Evolutionary conservation across 2,329 filamentous ascomycete species (phyloP), one percentile per base, ranked within the genome.

Genomic region (Paecilomyces sp.): DNA sequence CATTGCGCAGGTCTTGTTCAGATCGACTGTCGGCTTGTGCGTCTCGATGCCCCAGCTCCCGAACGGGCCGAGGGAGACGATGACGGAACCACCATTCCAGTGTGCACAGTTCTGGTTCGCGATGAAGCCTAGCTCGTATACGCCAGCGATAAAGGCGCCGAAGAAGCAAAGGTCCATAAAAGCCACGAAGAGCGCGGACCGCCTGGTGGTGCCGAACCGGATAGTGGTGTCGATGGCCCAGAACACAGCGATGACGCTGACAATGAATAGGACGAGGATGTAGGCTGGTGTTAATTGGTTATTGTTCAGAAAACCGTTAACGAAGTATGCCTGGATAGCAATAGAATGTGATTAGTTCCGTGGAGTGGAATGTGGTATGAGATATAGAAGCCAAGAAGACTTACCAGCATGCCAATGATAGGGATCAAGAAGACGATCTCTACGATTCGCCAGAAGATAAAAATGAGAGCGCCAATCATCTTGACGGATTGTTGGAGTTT

Each of bases 1-100:
- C 91, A 97, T 94, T 56, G 88, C 85, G 77, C 93, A 97, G 4
- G 86, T 85, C 81, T 93, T 93, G 75, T 90, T 82, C 41, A 87
- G 74, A 57, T 82, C 74, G 50, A 87, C 70, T 51, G 81, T 74
- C 60, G 85, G 68, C 59, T 76, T 81, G 57, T 76, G 76, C 55
- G 80, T 80, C 34, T 75, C 65, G 7, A 67, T 63, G 13, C 80
- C 80, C 52, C 84, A 84, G 63, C 76, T 79, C 31, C 85, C 83
- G 62, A 90, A 84, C 12, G 83, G 78, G 12, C 88, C 88, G 52
- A 92, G 79, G 55, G 81, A 80, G 57, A 84, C 71, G 66, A 82
- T 82, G 73, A 85, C 86, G 24, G 75, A 69, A 55, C 78, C 75
- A 57, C 76, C 77, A 11, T 70, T 69, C 72, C 91, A 82, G 71